phyloP scores from a whole-genome alignment of 164 flowering plant species.

The Chimonanthus praecox region DNA sequence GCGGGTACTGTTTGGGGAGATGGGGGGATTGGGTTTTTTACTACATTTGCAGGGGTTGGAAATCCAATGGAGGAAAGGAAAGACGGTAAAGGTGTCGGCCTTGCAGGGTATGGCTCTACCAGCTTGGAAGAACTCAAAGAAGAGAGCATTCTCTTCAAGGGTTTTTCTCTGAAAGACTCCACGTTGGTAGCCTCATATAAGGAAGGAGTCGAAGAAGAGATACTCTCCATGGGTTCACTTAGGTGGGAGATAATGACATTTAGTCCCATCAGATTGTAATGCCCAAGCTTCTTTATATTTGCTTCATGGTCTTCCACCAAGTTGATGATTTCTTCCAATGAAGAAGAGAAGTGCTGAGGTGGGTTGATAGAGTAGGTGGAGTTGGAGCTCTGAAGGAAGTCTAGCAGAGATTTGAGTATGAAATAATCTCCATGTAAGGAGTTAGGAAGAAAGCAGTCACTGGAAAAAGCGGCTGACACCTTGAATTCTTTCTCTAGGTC shows the following conservation, averaged over 20 bases:
- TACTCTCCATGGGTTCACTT: conserved; percentile 35
- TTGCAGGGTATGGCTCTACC: conserved; percentile 47
- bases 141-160: conserved; percentile 48
- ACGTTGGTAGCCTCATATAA: conserved; percentile 18
- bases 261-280: conserved; percentile 12
- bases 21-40: conserved; percentile 46
- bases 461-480: conserved; percentile 49
- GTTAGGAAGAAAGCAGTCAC: conserved; percentile 24
- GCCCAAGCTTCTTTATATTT: conserved; percentile 39
- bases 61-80: conserved; percentile 38
- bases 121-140: background rate
- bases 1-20: conserved; percentile 11
- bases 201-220: conserved; percentile 29
- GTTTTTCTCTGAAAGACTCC: conserved; percentile 23
- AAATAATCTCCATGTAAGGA: conserved; percentile 20
- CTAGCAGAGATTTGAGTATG: conserved; percentile 41
- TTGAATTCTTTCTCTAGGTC: conserved; percentile 64
- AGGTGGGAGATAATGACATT: conserved; percentile 5
- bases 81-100: conserved; percentile 60
- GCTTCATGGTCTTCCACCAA: conserved; percentile 31
- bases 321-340: conserved; percentile 14
- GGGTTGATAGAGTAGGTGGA: conserved; percentile 49
- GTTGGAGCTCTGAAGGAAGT: conserved; percentile 39
- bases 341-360: conserved; percentile 19
- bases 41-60: conserved; percentile 37